Conservation (phyloP, 192 early-diverging fungal species). For the Entophlyctis luteolus region DNA sequence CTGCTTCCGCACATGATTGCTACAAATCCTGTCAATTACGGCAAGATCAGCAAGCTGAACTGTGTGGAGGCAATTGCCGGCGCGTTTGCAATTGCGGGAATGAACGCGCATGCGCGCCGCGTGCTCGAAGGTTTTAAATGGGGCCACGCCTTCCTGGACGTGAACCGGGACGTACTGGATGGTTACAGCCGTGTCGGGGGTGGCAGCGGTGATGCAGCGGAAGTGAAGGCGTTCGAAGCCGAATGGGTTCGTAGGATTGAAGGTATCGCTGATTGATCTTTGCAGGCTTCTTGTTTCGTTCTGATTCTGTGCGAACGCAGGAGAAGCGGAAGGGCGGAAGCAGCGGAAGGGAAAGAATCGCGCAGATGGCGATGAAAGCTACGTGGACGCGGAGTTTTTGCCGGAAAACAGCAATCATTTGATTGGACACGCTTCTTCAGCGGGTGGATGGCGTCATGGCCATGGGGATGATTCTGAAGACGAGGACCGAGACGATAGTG, state of each 20-base stretch:
- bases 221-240: constrained; percentile 37
- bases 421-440: constrained; percentile 34
- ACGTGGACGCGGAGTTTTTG: constrained; percentile 23
- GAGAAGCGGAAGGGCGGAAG: neutral
- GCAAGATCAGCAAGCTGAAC: constrained; percentile 91
- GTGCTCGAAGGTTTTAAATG: constrained; percentile 88
- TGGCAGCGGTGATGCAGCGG: constrained; percentile 68
- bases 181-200: constrained; percentile 68
- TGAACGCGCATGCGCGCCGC: constrained; percentile 60
- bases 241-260: constrained; percentile 77
- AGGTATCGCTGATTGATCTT: no score
- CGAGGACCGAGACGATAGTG: no score
- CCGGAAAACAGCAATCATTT: constrained; percentile 18
- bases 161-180: constrained; percentile 78
- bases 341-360: neutral
- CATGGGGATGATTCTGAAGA: no score
- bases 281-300: no score
- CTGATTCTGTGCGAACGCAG: no score
- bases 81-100: constrained; percentile 81
- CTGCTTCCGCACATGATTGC: constrained; percentile 93
- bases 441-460: constrained; percentile 1
- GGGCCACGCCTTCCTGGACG: constrained; percentile 88
- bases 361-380: constrained; percentile 17
- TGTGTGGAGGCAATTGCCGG: constrained; percentile 97
- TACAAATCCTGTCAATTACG: constrained; percentile 97